phyloP scores from a whole-genome alignment of 108 stramenopile species.

The Bacterosira constricta region DNA sequence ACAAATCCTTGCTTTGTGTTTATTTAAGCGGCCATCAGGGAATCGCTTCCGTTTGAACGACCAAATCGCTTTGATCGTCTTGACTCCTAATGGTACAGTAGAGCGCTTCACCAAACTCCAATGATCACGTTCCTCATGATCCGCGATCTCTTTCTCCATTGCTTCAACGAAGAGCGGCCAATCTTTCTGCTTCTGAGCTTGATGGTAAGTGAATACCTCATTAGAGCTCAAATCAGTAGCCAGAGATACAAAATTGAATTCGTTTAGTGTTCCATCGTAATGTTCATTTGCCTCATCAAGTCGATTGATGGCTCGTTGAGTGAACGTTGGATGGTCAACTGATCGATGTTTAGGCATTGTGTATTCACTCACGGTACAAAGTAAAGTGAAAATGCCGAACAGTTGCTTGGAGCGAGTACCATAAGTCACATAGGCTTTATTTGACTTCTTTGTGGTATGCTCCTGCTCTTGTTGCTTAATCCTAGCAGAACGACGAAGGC shows the following conservation, averaged over 20 bases:
- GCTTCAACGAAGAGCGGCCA: too few relatives aligned
- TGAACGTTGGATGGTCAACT: background rate
- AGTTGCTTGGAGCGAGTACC: too few relatives aligned
- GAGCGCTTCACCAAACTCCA: constrained; percentile 14
- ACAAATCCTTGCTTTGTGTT: constrained; percentile 35
- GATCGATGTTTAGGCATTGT: background rate
- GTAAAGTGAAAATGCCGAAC: too few relatives aligned
- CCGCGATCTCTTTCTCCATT: constrained; percentile 27
- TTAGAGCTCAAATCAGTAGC: background rate
- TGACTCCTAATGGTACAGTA: background rate
- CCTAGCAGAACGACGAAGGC: too few relatives aligned
- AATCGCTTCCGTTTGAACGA: constrained; percentile 9
- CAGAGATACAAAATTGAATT: too few relatives aligned
- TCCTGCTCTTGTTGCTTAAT: background rate
- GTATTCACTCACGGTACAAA: too few relatives aligned
- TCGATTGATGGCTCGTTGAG: background rate
- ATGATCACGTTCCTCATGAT: constrained; percentile 13
- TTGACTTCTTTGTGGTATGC: too few relatives aligned
- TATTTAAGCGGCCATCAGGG: constrained; percentile 13
- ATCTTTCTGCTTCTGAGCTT: constrained; percentile 26
- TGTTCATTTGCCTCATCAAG: background rate
- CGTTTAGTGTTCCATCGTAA: constrained; percentile 1
- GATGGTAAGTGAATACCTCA: background rate
- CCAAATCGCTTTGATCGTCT: constrained; percentile 16
- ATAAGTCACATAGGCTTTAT: too few relatives aligned